These are phyloP conservation scores for Chaetoscypha palmicola DNA, from an alignment of 2,329 filamentous ascomycete species.

Conservation along the genomic window DNA sequence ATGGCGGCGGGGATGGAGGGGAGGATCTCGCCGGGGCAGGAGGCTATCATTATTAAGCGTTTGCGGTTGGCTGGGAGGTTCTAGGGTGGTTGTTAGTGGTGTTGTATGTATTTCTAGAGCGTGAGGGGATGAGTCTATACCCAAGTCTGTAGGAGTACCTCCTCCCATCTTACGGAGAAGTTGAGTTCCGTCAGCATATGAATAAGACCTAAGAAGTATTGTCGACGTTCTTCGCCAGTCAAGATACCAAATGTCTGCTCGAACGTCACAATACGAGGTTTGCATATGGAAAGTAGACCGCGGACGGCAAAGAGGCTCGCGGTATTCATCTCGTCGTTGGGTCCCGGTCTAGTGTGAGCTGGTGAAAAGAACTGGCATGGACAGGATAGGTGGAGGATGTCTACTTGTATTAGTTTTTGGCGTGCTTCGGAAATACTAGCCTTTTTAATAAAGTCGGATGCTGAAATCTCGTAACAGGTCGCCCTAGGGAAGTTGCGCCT, in stretches of 20 bases:
- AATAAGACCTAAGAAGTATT: slow-evolving; percentile 54
- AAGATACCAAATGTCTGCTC: slow-evolving; percentile 72
- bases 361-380: slow-evolving; percentile 73
- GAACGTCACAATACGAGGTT: slow-evolving; percentile 65
- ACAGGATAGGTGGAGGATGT: slow-evolving; percentile 68
- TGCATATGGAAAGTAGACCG: slow-evolving; percentile 48
- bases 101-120: too few relatives aligned
- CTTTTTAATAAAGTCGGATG: slow-evolving; percentile 42
- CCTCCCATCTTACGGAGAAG: slow-evolving; percentile 65
- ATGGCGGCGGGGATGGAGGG: slow-evolving; percentile 59
- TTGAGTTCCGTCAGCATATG: slow-evolving; percentile 55
- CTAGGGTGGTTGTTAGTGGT: too few relatives aligned
- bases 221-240: slow-evolving; percentile 32
- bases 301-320: slow-evolving; percentile 49
- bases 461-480: slow-evolving; percentile 42
- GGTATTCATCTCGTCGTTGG: slow-evolving; percentile 61
- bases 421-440: slow-evolving; percentile 15
- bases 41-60: slow-evolving; percentile 32
- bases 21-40: slow-evolving; percentile 61
- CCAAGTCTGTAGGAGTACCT: slow-evolving; percentile 35
- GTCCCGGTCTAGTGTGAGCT: slow-evolving; percentile 54
- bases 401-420: slow-evolving; percentile 38
- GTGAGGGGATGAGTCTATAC: too few relatives aligned
- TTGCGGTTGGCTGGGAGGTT: slow-evolving; percentile 24
- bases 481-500: slow-evolving; percentile 22